A percentile compares a stretch with the other conserved stretches of the same genome.
phyloP scores from a whole-genome alignment of 2,329 filamentous ascomycete species.

The Epichloe coenophiala region DNA sequence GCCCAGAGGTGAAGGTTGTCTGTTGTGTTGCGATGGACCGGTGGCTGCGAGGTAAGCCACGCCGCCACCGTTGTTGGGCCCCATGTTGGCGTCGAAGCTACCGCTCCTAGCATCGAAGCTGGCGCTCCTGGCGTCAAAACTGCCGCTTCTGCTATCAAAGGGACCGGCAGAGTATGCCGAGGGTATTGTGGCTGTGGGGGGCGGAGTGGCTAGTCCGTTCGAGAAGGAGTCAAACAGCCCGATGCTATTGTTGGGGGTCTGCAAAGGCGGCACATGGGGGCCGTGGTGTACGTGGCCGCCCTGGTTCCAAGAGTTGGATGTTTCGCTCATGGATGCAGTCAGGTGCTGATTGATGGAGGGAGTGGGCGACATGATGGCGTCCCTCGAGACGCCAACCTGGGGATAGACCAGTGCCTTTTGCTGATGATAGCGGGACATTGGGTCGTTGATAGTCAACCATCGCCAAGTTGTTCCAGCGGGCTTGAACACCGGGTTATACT shows the following conservation, averaged over 20 bases:
- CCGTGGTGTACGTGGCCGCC: conserved; percentile 2
- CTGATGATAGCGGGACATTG: conserved; percentile 45
- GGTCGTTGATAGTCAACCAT: conserved; percentile 47
- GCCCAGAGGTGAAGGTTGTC: conserved; percentile 13
- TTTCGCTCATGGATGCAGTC: conserved; percentile 43
- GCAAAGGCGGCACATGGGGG: conserved; percentile 22
- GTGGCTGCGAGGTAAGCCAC: conserved; percentile 19
- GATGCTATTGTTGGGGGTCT: conserved; percentile 20
- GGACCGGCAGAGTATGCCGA: conserved; percentile 26
- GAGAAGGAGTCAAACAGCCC: conserved; percentile 37
- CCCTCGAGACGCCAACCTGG: conserved; percentile 19
- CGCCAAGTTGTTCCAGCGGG: conserved; percentile 45
- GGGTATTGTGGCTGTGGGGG: conserved; percentile 36
- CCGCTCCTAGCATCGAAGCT: conserved; percentile 24
- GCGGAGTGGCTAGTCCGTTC: conserved; percentile 42
- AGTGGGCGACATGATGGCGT: conserved; percentile 40
- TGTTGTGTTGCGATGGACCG: conserved; percentile 13
- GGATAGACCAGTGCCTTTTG: conserved; percentile 29
- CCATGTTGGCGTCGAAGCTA: conserved; percentile 22
- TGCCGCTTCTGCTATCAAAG: conserved; percentile 13
- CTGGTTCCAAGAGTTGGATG: conserved; percentile 36
- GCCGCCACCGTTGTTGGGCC: conserved; percentile 15
- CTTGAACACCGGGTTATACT: conserved; percentile 33
- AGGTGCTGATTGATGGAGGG: conserved; percentile 37
- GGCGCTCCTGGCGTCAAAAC: conserved; percentile 26